phyloP scores from a whole-genome alignment of 495 filamentous ascomycete species.

The Halenospora varia region DNA sequence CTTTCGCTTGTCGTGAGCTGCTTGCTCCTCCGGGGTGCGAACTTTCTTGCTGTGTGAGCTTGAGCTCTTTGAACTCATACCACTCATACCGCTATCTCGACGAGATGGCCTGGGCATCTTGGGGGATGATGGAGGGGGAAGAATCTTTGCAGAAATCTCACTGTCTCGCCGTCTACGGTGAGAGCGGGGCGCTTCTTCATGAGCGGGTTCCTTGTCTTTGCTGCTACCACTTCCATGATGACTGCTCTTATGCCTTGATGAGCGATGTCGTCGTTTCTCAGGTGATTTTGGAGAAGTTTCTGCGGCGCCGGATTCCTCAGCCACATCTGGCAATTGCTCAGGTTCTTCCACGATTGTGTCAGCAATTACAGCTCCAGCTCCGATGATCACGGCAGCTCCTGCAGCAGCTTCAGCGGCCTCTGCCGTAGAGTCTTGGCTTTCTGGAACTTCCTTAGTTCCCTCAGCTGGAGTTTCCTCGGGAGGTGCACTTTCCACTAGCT shows the following conservation, averaged over 20 bases:
- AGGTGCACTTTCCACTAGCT: neutral
- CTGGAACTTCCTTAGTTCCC: conserved; percentile 5
- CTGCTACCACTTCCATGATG: conserved; percentile 14
- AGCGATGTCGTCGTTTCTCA: conserved; percentile 12
- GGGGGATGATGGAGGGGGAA: conserved; percentile 12
- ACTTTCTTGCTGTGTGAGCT: conserved; percentile 18
- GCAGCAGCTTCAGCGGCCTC: conserved; percentile 1
- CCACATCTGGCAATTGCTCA: conserved; percentile 12
- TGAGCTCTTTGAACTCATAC: conserved; percentile 4
- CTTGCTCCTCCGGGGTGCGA: conserved; percentile 27
- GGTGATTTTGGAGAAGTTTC: conserved; percentile 12
- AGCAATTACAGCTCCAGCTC: neutral
- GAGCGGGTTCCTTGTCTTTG: conserved; percentile 8
- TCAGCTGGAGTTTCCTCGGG: neutral
- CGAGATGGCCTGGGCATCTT: conserved; percentile 12
- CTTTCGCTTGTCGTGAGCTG: conserved; percentile 26
- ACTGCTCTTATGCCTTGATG: conserved; percentile 3
- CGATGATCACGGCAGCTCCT: neutral
- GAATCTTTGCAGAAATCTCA: conserved; percentile 7
- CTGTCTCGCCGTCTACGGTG: conserved; percentile 17
- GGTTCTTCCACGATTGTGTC: conserved; percentile 17
- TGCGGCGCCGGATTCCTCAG: conserved; percentile 2
- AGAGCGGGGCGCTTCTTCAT: conserved; percentile 9
- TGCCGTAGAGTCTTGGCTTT: neutral
- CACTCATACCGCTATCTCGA: conserved; percentile 22